Evolutionary conservation across 225 moss, liverwort and hornwort species (phyloP).

Genomic region (Climacium dendroides): DNA sequence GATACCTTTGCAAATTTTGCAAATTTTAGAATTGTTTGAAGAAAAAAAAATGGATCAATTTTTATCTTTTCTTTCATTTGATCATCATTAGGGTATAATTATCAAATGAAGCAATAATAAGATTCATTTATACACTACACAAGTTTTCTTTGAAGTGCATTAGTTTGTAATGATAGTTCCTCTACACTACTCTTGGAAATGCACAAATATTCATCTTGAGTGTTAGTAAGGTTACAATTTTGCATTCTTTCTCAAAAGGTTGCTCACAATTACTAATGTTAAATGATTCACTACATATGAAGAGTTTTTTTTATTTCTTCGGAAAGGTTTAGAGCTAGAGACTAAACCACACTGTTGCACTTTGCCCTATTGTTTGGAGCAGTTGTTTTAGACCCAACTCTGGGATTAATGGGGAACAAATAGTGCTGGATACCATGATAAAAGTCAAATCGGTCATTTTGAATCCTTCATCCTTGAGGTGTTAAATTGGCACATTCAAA

Average conservation of each 20-base stretch:
- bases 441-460: neutral
- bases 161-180: neutral
- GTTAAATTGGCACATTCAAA: neutral
- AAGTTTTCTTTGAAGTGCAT: no score
- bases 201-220: neutral
- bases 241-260: neutral
- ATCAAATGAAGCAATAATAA: neutral
- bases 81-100: neutral
- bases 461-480: neutral
- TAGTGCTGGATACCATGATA: neutral
- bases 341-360: neutral
- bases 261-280: neutral
- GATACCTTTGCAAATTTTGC: neutral
- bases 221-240: neutral
- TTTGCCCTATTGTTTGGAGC: neutral
- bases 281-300: no score
- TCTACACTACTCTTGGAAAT: neutral
- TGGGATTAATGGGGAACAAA: neutral
- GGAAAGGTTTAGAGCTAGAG: neutral
- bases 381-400: neutral
- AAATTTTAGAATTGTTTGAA: neutral
- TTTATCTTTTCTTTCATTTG: slow-evolving; percentile 15
- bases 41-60: slow-evolving; percentile 38
- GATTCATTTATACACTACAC: neutral
- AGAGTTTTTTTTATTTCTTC: neutral